Evolutionary conservation across 2,329 filamentous ascomycete species (phyloP).

Genomic region (Claviceps citrina): DNA sequence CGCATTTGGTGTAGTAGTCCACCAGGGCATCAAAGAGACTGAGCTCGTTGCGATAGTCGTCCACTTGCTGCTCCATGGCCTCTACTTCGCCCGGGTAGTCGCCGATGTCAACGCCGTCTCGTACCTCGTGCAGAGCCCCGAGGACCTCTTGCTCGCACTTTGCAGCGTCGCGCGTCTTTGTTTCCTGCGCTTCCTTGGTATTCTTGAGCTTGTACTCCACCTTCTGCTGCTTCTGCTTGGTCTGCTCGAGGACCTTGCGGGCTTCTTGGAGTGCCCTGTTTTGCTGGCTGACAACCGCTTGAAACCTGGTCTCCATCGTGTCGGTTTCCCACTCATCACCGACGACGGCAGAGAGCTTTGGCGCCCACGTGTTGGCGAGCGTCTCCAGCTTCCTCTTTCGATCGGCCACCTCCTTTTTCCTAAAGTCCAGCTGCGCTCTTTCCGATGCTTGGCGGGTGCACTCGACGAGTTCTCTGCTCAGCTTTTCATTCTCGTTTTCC

Average conservation of each 20-base stretch:
- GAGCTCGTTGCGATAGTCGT: conserved; percentile 48
- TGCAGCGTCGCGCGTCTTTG: conserved; percentile 46
- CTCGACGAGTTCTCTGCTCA: conserved; percentile 70
- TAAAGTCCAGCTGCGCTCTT: conserved; percentile 66
- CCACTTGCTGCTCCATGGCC: conserved; percentile 39
- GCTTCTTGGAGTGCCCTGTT: conserved; percentile 44
- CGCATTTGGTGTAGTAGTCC: conserved; percentile 55
- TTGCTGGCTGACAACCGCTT: conserved; percentile 44
- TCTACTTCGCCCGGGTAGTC: conserved; percentile 37
- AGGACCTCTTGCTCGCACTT: conserved; percentile 43
- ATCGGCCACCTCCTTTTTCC: conserved; percentile 65
- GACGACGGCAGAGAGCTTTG: conserved; percentile 51
- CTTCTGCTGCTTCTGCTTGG: conserved; percentile 59
- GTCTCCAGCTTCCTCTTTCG: conserved; percentile 62
- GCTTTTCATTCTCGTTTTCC: conserved; percentile 54
- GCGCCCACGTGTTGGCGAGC: conserved; percentile 57
- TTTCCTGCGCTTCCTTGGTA: conserved; percentile 46
- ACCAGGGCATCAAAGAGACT: conserved; percentile 54
- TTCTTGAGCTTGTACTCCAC: conserved; percentile 58
- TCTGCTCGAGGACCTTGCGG: conserved; percentile 54
- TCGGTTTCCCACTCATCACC: conserved; percentile 51
- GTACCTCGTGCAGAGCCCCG: conserved; percentile 29
- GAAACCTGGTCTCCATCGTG: conserved; percentile 56
- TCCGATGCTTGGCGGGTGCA: conserved; percentile 69
- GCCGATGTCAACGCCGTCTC: conserved; percentile 32